Conservation (phyloP, 106 monocot genomes). For the Dendrobium nobile region DNA sequence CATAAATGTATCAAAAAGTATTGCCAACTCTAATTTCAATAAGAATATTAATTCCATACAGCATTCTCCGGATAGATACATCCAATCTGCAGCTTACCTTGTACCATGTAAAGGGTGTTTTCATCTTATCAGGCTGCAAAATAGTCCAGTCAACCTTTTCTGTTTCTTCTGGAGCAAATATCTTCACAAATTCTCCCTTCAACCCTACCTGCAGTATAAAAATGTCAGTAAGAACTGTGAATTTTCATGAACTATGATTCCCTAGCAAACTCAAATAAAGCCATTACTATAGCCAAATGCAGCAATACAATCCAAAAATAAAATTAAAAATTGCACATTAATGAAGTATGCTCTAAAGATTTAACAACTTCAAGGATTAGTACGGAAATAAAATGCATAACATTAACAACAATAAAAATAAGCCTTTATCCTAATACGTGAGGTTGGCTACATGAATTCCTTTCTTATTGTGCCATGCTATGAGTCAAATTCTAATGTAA, state of each 20-base stretch:
- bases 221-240: not conserved
- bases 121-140: slow-evolving; percentile 24
- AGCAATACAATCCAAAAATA: not conserved
- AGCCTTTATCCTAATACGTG: too few relatives aligned
- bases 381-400: not conserved
- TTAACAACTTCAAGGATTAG: not conserved
- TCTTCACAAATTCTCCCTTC: slow-evolving; percentile 58
- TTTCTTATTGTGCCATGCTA: too few relatives aligned
- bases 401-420: not conserved
- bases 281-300: not conserved
- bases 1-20: not conserved
- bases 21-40: not conserved
- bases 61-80: not conserved
- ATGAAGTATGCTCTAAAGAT: not conserved
- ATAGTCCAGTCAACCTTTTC: slow-evolving; percentile 49
- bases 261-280: not conserved
- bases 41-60: not conserved
- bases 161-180: slow-evolving; percentile 51
- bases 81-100: slow-evolving; percentile 35
- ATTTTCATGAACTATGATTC: not conserved
- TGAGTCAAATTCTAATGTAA: too few relatives aligned
- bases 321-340: too few relatives aligned
- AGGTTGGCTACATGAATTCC: too few relatives aligned
- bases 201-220: slow-evolving; percentile 57
- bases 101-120: slow-evolving; percentile 75